phyloP scores from a whole-genome alignment of 805 yeast genomes.

The Torulaspora quercuum region DNA sequence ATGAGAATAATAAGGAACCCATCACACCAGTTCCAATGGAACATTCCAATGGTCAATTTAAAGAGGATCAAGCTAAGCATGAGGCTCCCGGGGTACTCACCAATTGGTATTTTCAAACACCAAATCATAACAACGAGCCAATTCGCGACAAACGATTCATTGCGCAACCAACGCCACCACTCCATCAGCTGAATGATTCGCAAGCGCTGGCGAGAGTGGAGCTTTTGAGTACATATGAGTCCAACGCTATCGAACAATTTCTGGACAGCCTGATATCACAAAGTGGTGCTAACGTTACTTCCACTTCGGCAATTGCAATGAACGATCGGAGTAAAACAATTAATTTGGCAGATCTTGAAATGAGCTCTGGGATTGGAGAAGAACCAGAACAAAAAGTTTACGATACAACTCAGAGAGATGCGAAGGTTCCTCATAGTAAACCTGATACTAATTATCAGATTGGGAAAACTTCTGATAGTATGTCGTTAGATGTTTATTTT shows the following conservation, averaged over 20 bases:
- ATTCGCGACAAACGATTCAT: no score
- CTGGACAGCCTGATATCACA: constrained; percentile 28
- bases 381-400: no score
- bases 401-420: no score
- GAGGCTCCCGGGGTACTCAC: constrained; percentile 1
- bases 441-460: no score
- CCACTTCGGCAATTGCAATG: background rate
- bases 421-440: no score
- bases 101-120: constrained; percentile 1
- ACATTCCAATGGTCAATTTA: background rate
- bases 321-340: background rate
- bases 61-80: background rate
- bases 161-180: background rate
- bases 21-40: background rate
- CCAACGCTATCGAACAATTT: constrained; percentile 35
- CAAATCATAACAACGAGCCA: no score
- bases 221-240: constrained; percentile 34
- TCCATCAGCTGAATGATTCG: background rate
- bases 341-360: constrained; percentile 6
- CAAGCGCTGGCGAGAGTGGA: constrained; percentile 11
- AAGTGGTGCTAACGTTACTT: constrained; percentile 3
- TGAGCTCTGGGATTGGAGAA: no score
- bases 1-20: background rate
- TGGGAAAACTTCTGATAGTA: constrained; percentile 3
- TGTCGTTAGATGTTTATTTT: constrained; percentile 11